Conservation (phyloP, 352 stramenopile genomes). For the Vaucheria bursata region DNA sequence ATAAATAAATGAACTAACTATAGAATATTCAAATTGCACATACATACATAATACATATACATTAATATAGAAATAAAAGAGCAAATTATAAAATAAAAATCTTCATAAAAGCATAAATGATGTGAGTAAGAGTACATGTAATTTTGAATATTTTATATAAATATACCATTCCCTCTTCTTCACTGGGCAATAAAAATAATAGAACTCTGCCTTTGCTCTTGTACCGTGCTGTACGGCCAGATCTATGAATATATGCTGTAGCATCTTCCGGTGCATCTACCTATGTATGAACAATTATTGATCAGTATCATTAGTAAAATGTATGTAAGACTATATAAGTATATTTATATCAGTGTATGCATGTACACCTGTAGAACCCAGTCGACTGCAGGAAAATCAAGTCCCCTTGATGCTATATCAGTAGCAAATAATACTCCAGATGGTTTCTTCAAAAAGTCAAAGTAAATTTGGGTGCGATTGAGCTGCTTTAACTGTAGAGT, state of each 20-base stretch:
- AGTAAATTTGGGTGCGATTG: conserved; percentile 95
- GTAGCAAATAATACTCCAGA: conserved; percentile 89
- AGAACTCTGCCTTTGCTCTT: conserved; percentile 74
- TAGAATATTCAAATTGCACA: too few species aligned
- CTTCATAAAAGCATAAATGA: too few species aligned
- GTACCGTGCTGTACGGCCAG: conserved; percentile 89
- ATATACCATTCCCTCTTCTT: conserved; percentile 73
- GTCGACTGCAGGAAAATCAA: conserved; percentile 97
- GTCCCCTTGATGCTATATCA: conserved; percentile 90
- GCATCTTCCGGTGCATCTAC: conserved; percentile 94
- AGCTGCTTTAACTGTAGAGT: conserved; percentile 78
- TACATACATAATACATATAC: too few species aligned
- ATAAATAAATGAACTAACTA: too few species aligned
- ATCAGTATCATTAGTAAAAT: background rate
- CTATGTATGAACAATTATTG: conserved; percentile 49
- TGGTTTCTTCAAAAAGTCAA: conserved; percentile 79
- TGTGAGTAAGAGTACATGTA: too few species aligned
- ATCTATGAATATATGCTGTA: conserved; percentile 95
- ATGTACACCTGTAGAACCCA: conserved; percentile 94
- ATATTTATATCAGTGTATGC: background rate
- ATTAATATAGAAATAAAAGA: too few species aligned
- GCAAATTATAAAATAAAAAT: too few species aligned
- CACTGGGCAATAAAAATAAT: conserved; percentile 77
- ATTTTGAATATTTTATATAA: too few species aligned
- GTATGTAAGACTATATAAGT: background rate